A percentile compares a stretch with the other conserved stretches of the same genome.
Evolutionary conservation across 495 filamentous ascomycete genomes (phyloP).

Genomic region (Xylaria flabelliformis): DNA sequence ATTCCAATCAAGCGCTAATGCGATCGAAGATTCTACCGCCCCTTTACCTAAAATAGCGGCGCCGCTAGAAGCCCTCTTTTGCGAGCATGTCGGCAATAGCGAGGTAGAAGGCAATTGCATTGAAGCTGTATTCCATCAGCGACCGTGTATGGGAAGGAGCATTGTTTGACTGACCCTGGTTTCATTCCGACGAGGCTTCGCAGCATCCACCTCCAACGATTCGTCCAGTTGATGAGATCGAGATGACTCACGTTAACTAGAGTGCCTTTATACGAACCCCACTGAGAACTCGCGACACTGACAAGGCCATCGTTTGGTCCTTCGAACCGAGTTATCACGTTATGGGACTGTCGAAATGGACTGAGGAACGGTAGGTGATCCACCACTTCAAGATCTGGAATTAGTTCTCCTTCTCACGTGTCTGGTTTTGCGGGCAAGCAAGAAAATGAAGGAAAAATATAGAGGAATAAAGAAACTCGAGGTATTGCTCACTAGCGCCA

Average conservation of each 20-base stretch:
- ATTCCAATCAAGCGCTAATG: neutral
- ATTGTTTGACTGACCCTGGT: conserved; percentile 62
- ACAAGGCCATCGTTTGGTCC: conserved; percentile 94
- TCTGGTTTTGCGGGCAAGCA: no score
- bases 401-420: neutral
- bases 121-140: conserved; percentile 68
- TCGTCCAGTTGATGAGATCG: conserved; percentile 96
- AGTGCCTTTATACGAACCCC: conserved; percentile 94
- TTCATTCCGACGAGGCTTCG: conserved; percentile 71
- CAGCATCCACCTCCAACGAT: conserved; percentile 74
- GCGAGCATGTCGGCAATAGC: conserved; percentile 88
- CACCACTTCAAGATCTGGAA: conserved; percentile 42
- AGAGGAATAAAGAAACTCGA: neutral
- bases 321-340: conserved; percentile 71
- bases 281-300: conserved; percentile 81
- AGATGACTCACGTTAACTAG: conserved; percentile 87
- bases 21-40: neutral
- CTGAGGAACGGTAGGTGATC: conserved; percentile 67
- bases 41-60: neutral
- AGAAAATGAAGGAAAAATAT: no score
- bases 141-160: conserved; percentile 6
- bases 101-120: conserved; percentile 94
- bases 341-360: conserved; percentile 75
- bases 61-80: conserved; percentile 65
- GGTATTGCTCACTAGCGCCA: conserved; percentile 64